Evolutionary conservation across 768 basidiomycete genomes (phyloP).

Genomic region (Lactarius indigo): DNA sequence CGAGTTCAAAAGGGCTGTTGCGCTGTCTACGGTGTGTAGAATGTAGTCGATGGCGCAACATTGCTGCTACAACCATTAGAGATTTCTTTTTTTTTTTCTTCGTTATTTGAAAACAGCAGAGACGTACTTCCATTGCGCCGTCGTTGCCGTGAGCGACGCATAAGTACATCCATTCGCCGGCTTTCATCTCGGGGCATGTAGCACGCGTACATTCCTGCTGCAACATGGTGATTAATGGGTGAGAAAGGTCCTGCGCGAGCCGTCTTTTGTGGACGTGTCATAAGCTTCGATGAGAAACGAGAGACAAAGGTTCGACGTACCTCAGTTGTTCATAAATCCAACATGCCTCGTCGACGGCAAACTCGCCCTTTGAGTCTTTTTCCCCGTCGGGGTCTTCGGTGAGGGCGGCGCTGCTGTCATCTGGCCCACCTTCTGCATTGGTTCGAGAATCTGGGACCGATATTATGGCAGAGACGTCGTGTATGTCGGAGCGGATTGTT

Average conservation of each 20-base stretch:
- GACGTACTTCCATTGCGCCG: constrained; percentile 75
- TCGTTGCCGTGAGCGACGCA: constrained; percentile 94
- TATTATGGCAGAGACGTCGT: constrained; percentile 82
- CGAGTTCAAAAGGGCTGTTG: constrained; percentile 87
- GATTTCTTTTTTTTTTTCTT: not conserved
- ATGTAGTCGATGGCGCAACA: constrained; percentile 99
- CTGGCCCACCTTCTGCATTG: constrained; percentile 27
- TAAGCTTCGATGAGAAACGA: not conserved
- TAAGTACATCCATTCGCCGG: constrained; percentile 96
- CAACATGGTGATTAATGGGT: constrained; percentile 78
- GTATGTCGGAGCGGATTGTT: constrained; percentile 80
- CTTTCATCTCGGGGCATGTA: constrained; percentile 96
- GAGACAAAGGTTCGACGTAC: constrained; percentile 33
- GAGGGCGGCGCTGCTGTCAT: constrained; percentile 12
- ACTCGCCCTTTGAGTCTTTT: constrained; percentile 41
- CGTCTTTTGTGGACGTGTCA: constrained; percentile 48
- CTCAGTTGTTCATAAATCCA: constrained; percentile 77
- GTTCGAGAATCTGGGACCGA: constrained; percentile 53
- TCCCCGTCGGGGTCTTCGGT: constrained; percentile 35
- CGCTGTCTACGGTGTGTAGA: constrained; percentile 87
- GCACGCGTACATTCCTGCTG: constrained; percentile 84
- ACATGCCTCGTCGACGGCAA: constrained; percentile 72
- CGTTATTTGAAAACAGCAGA: not conserved
- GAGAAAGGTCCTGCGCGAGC: constrained; percentile 81
- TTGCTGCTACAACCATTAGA: constrained; percentile 47